Evolutionary conservation across 371 early-diverging fungal genomes (phyloP).

Genomic region (Mucor lusitanicus): DNA sequence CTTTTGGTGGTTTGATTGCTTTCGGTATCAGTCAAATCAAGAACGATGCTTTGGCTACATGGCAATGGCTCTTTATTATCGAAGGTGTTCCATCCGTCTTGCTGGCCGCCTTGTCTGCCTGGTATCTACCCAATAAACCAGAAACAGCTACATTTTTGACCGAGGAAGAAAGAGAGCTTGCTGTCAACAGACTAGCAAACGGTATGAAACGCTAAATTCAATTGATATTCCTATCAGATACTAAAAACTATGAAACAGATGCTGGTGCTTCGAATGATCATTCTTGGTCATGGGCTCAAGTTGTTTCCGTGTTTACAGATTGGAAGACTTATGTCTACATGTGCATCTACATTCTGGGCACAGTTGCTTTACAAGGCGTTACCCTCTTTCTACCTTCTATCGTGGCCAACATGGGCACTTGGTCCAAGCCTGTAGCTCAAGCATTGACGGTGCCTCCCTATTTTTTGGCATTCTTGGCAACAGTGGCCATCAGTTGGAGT

Average conservation of each 20-base stretch:
- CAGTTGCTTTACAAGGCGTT: conserved; percentile 44
- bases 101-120: conserved; percentile 37
- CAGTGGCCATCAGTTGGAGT: conserved; percentile 32
- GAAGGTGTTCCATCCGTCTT: conserved; percentile 54
- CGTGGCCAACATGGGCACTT: conserved; percentile 33
- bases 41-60: conserved; percentile 27
- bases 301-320: conserved; percentile 39
- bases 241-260: conserved; percentile 17
- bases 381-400: conserved; percentile 42
- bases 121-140: conserved; percentile 60
- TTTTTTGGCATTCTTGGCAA: conserved; percentile 22
- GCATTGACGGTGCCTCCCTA: conserved; percentile 45
- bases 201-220: conserved; percentile 17
- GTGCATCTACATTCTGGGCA: conserved; percentile 41
- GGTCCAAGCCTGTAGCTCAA: conserved; percentile 39
- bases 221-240: neutral
- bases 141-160: conserved; percentile 58
- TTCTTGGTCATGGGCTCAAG: conserved; percentile 47
- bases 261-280: conserved; percentile 44
- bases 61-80: conserved; percentile 58
- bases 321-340: conserved; percentile 44
- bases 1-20: conserved; percentile 43
- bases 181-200: conserved; percentile 42
- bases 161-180: conserved; percentile 52
- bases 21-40: conserved; percentile 39